Conservation (phyloP, 2,329 filamentous ascomycete genomes). For the Ascochyta pisi region DNA sequence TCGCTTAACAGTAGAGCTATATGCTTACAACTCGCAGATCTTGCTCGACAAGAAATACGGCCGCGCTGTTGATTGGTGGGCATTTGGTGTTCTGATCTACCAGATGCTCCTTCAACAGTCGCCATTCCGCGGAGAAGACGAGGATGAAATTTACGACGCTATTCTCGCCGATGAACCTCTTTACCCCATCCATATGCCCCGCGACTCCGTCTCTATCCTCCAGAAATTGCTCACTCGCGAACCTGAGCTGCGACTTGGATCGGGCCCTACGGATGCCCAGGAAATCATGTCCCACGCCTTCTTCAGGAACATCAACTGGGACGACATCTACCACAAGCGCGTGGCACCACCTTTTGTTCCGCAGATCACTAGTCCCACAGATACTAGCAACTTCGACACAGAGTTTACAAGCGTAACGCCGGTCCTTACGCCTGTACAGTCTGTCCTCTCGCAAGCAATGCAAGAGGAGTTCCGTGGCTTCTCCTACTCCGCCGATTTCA, state of each 20-base stretch:
- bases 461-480: conserved; percentile 99
- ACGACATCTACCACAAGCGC: conserved; percentile 96
- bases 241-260: conserved; percentile 89
- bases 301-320: conserved; percentile 98
- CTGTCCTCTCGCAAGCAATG: conserved; percentile 96
- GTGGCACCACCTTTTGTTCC: conserved; percentile 89
- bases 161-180: conserved; percentile 97
- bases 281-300: conserved; percentile 99
- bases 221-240: conserved; percentile 97
- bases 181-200: conserved; percentile 98
- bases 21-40: conserved; percentile 65
- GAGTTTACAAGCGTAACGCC: conserved; percentile 99
- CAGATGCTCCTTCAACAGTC: conserved; percentile 99
- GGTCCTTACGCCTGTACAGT: conserved; percentile 95
- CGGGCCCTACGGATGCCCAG: conserved; percentile 94
- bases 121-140: conserved; percentile 97
- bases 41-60: conserved; percentile 98
- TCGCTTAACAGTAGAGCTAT: background rate
- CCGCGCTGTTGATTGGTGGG: conserved; percentile 98
- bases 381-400: conserved; percentile 99
- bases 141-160: conserved; percentile 98
- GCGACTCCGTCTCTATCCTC: conserved; percentile 95
- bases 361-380: conserved; percentile 86
- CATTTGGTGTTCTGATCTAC: conserved; percentile 98
- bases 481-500: conserved; percentile 94